phyloP scores from a whole-genome alignment of 2,329 filamentous ascomycete genomes.

The Geoglossum cookeanum region DNA sequence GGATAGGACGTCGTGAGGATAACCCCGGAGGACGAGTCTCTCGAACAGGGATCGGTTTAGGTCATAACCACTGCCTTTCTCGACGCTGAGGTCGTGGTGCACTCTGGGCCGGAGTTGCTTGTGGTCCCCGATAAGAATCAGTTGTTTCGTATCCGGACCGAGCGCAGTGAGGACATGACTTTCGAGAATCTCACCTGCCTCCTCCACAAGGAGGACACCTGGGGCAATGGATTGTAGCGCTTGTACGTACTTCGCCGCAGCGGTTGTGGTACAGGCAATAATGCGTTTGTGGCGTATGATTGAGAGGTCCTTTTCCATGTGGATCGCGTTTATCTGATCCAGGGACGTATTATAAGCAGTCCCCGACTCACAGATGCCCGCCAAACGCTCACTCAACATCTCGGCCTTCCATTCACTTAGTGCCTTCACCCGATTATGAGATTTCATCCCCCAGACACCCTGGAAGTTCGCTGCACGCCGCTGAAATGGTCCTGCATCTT shows the following conservation, averaged over 20 bases:
- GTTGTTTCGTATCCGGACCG: slow-evolving; percentile 40
- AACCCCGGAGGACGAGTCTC: slow-evolving; percentile 43
- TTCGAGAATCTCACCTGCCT: slow-evolving; percentile 60
- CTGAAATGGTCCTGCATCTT: slow-evolving; percentile 26
- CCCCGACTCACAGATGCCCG: slow-evolving; percentile 21
- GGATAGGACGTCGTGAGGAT: slow-evolving; percentile 44
- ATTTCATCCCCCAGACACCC: slow-evolving; percentile 33
- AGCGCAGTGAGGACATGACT: slow-evolving; percentile 40
- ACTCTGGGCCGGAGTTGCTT: slow-evolving; percentile 48
- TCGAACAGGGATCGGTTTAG: slow-evolving; percentile 66
- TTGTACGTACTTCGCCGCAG: slow-evolving; percentile 58
- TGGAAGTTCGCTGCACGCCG: slow-evolving; percentile 11
- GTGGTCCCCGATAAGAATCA: slow-evolving; percentile 61
- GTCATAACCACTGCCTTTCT: slow-evolving; percentile 43
- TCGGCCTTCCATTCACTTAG: slow-evolving; percentile 14
- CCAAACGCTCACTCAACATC: slow-evolving; percentile 28
- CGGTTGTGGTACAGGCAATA: slow-evolving; percentile 58
- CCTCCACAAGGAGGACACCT: slow-evolving; percentile 53
- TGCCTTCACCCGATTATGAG: slow-evolving; percentile 16
- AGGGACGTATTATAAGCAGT: slow-evolving; percentile 26
- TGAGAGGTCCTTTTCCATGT: slow-evolving; percentile 38
- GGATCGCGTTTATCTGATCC: slow-evolving; percentile 36
- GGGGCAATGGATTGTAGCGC: slow-evolving; percentile 48
- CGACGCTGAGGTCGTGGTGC: slow-evolving; percentile 39
- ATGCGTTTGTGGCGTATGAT: slow-evolving; percentile 41